Conservation (phyloP, 179 eudicot genomes). For the Dionaea muscipula region DNA sequence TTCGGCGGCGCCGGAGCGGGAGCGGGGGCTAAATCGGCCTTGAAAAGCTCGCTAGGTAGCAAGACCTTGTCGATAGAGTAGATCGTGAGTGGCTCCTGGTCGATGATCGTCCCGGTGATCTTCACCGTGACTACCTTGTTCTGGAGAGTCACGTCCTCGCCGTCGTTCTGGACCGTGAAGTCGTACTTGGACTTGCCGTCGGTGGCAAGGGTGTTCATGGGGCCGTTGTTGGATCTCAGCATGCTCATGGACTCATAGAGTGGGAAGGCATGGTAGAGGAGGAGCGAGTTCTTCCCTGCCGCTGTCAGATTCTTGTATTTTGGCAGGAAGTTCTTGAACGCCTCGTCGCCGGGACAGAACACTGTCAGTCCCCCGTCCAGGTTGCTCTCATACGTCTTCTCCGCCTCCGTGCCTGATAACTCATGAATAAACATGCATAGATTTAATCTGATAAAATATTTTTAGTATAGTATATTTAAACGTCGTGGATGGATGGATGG, state of each 20-base stretch:
- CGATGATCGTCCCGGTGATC: constrained; percentile 29
- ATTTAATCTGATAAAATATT: too few relatives aligned
- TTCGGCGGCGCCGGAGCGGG: constrained; percentile 47
- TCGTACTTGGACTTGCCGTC: constrained; percentile 47
- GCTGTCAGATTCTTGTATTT: constrained; percentile 54
- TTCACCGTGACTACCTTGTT: constrained; percentile 30
- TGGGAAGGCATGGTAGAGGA: constrained; percentile 69
- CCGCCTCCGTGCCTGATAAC: constrained; percentile 25
- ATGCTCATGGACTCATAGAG: constrained; percentile 42
- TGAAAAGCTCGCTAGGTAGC: constrained; percentile 40
- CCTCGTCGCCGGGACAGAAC: constrained; percentile 73
- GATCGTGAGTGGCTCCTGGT: constrained; percentile 38
- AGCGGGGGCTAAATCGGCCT: constrained; percentile 29
- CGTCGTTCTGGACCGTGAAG: constrained; percentile 40
- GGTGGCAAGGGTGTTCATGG: constrained; percentile 79
- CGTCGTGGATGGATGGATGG: too few relatives aligned
- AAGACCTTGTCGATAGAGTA: constrained; percentile 38
- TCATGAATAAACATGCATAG: too few relatives aligned
- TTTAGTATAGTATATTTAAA: too few relatives aligned
- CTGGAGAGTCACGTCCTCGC: constrained; percentile 26
- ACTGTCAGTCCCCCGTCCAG: constrained; percentile 65
- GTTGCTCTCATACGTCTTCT: constrained; percentile 33
- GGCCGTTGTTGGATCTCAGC: constrained; percentile 68
- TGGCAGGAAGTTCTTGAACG: constrained; percentile 51
- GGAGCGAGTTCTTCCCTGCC: constrained; percentile 39